A percentile compares a stretch with the other conserved stretches of the same genome.
Evolutionary conservation across 202 grass and related monocot species (phyloP).

Genomic region (Panicum hallii): DNA sequence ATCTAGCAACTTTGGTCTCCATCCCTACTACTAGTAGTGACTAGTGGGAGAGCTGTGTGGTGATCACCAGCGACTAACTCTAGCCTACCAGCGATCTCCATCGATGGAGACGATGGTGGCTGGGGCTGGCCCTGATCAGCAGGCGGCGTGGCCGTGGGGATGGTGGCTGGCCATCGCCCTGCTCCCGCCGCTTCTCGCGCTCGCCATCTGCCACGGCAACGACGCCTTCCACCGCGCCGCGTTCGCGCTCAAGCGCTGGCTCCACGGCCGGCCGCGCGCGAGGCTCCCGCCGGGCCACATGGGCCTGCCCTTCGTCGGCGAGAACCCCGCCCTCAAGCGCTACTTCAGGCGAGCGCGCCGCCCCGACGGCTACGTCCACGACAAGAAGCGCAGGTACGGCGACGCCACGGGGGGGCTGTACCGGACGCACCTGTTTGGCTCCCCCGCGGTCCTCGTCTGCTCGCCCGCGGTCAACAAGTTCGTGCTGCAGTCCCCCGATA

Average conservation of each 20-base stretch:
- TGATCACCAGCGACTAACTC: too few species aligned
- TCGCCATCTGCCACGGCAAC: neutral
- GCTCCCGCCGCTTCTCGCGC: neutral
- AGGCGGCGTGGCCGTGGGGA: neutral
- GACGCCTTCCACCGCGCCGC: constrained; percentile 5
- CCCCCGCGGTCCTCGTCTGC: constrained; percentile 39
- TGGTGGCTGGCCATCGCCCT: neutral
- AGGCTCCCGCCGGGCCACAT: constrained; percentile 49
- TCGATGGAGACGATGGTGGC: neutral
- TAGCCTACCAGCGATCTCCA: neutral
- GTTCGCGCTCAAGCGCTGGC: constrained; percentile 1
- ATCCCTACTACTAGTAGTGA: too few species aligned
- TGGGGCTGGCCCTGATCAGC: neutral
- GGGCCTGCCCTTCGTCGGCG: constrained; percentile 45
- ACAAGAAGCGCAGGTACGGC: constrained; percentile 12
- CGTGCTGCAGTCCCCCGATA: constrained; percentile 30
- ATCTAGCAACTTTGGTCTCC: too few species aligned
- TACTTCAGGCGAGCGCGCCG: constrained; percentile 40
- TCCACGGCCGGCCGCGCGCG: neutral
- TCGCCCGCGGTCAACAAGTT: constrained; percentile 46
- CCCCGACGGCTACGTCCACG: constrained; percentile 40
- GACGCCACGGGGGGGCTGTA: constrained; percentile 2
- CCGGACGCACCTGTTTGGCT: constrained; percentile 47
- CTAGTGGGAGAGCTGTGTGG: too few species aligned
- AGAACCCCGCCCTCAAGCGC: constrained; percentile 12